Evolutionary conservation across 2,329 filamentous ascomycete genomes (phyloP), one percentile per base, ranked within the genome.

Genomic region (Alternaria atra): DNA sequence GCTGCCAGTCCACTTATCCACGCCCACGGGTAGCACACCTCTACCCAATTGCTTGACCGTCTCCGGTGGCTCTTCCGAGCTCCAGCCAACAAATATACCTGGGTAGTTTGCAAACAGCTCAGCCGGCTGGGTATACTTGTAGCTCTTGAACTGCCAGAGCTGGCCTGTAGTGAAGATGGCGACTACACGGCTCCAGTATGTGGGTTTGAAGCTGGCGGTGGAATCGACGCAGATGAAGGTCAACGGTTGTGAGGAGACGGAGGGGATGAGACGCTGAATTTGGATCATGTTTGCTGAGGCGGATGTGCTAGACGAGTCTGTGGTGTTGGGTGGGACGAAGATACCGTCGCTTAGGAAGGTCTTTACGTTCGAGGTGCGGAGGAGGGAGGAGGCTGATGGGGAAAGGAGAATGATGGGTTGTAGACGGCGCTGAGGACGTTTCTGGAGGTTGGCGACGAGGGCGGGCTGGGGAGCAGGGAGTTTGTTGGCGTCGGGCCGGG

Each of bases 101-200:
- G 93, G 84, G 2, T 93, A 91, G 74, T 97, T 92, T 68, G 89
- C 88, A 82, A 99, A 99, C 51, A 99, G 84, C 74, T 98, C 95
- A 13, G 89, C 86, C 0, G 95, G 92, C 57, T 91, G 90, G 69
- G 90, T 90, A 93, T 95, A 99, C 80, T 97, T 97, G 86, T 99
- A 99, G 69, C 89, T 91, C 82, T 97, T 97, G 83, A 99, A 99
- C 81, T 99, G 95, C 95, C 95, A 99, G 9, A 91, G 89, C 82
- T 99, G 95, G 34, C 95, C 95, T 0, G 95, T 99, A 0, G 95
- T 99, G 81, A 99, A 98, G 58, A 99, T 94, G 12, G 92, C 95
- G 2, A 97, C 95, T 6, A 99, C 91, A 52, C 94, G 90, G 73
- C 90, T 90, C 95, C 95, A 99, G 83, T 98, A 97, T 76, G 98